phyloP scores from a whole-genome alignment of 164 flowering plant genomes.

The Vitis rupestris region DNA sequence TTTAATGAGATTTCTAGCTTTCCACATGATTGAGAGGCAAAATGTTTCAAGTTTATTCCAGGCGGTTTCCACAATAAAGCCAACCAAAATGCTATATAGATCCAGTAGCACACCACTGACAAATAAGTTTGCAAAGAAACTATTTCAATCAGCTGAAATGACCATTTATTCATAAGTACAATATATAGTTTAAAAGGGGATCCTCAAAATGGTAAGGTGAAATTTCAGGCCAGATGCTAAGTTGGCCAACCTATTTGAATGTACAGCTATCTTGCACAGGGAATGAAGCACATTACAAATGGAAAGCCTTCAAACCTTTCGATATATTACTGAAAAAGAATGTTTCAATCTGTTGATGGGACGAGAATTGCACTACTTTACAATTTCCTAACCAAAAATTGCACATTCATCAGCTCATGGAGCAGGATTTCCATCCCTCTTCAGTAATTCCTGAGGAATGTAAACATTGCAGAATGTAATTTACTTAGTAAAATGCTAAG shows the following conservation, averaged over 20 bases:
- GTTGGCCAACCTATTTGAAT: neutral
- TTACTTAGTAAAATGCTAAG: neutral
- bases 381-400: conserved; percentile 23
- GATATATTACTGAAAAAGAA: conserved; percentile 5
- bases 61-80: no score
- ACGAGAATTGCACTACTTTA: conserved; percentile 17
- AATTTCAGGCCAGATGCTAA: neutral
- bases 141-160: neutral
- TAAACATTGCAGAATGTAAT: neutral
- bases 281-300: neutral
- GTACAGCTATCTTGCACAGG: conserved; percentile 5
- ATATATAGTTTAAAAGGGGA: neutral
- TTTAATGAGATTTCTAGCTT: no score
- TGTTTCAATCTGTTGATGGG: neutral
- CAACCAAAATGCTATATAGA: no score
- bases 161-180: neutral
- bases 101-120: no score
- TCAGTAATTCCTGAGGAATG: conserved; percentile 50
- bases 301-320: neutral
- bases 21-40: no score
- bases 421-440: conserved; percentile 40
- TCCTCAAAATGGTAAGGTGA: neutral
- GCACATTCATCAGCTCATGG: conserved; percentile 18
- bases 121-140: no score
- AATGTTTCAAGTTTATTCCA: no score